Evolutionary conservation across 1,284 basidiomycete species (phyloP), one percentile per base, ranked within the genome.

Genomic region (Sanguinoderma infundibulare): DNA sequence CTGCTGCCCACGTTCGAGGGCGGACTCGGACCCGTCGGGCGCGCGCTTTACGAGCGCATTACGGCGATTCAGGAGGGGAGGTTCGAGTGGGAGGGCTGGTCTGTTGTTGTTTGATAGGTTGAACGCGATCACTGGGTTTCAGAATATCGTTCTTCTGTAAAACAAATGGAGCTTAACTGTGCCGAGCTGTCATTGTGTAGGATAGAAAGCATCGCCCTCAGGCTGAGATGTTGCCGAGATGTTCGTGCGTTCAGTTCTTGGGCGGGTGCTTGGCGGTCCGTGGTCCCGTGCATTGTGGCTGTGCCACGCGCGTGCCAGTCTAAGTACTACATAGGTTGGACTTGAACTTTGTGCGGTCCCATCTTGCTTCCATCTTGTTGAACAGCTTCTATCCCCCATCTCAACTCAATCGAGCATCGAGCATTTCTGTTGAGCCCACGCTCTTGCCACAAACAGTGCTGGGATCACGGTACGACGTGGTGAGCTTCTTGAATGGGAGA

Each of bases 21-120:
- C 1, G 83, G 81, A 0, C 40, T 71, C 85, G 10, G 87, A 87
- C 0, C 80, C 0, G 79, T 93, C 7, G 86, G 83, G 0, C 77
- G 78, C 39, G 87, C 82, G 2, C 74, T 93, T 20, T 82, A 80
- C 67, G 77, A 82, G 60, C 79, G 80, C 57, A 77, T 93, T 49
- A 73, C 84, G 14, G 85, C 80, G 62, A 87, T 93, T 53, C 90
- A 92, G 75, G 82, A 86, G 64, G 91, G 90, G 2, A 79, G 78
- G 64, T 73, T 78, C 8, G 76, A 82, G 66, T 85, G 81, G 72
- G 67, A 84, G 60, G 78, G 77, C 1, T 89, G 87, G 87, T 79
- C 79, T 38, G 80, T 86, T n/a, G n/a, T n/a, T n/a, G n/a, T n/a
- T n/a, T n/a, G n/a, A n/a, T n/a, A n/a, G n/a, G n/a, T n/a, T n/a